Percentiles rank a stretch among this genome's conserved stretches.
Evolutionary conservation across 768 basidiomycete species (phyloP).

Genomic region (Panellus pusillus): DNA sequence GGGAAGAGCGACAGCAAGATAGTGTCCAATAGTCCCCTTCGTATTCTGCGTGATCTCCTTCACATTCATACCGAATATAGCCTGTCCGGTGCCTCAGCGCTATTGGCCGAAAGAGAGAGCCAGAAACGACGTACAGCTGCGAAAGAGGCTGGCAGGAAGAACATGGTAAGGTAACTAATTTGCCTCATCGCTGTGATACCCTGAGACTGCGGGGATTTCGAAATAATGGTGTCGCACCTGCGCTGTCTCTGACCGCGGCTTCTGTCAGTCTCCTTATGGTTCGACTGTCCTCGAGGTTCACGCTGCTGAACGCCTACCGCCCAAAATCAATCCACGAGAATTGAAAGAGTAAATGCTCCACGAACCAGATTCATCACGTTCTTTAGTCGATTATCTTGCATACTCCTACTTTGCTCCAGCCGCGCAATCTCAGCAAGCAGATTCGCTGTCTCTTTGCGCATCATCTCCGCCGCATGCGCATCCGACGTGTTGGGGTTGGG

Average conservation of each 20-base stretch:
- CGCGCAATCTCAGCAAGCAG: slow-evolving; percentile 51
- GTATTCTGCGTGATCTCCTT: slow-evolving; percentile 36
- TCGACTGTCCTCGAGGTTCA: slow-evolving; percentile 49
- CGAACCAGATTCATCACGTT: slow-evolving; percentile 53
- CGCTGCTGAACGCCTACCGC: slow-evolving; percentile 44
- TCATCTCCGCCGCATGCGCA: slow-evolving; percentile 20
- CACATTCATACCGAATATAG: slow-evolving; percentile 60
- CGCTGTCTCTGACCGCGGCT: slow-evolving; percentile 43
- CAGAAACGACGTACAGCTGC: slow-evolving; percentile 33
- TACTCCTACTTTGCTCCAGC: slow-evolving; percentile 39
- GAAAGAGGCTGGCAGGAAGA: slow-evolving; percentile 59
- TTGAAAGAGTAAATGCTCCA: background rate
- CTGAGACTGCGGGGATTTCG: background rate
- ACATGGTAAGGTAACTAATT: slow-evolving; percentile 60
- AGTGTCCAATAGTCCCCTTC: slow-evolving; percentile 37
- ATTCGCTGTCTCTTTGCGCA: slow-evolving; percentile 46
- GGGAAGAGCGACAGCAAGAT: slow-evolving; percentile 37
- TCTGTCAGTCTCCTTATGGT: slow-evolving; percentile 41
- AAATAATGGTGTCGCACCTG: slow-evolving; percentile 28
- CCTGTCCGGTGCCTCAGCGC: slow-evolving; percentile 28
- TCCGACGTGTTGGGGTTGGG: slow-evolving; percentile 39
- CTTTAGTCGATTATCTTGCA: slow-evolving; percentile 46
- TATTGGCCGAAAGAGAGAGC: background rate
- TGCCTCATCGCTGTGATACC: slow-evolving; percentile 44
- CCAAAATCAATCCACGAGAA: background rate